Evolutionary conservation across 257 asterid genomes (phyloP).

Genomic region (Fraxinus quadrangulata): DNA sequence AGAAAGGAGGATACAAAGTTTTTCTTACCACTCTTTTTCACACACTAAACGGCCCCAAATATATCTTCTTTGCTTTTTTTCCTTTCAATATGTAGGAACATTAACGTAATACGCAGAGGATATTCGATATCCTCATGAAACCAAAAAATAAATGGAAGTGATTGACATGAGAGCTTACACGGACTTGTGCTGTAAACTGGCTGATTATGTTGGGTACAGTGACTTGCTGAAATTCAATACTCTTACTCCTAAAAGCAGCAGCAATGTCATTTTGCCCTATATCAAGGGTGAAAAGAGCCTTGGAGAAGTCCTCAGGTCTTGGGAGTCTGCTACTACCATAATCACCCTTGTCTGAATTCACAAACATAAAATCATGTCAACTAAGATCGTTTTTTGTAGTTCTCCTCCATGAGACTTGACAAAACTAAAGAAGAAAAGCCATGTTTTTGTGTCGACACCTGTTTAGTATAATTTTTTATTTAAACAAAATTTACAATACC

Average conservation of each 20-base stretch:
- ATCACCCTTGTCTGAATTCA: not conserved
- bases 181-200: conserved; percentile 43
- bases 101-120: no score
- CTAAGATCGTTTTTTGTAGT: not conserved
- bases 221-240: conserved; percentile 28
- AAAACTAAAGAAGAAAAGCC: not conserved
- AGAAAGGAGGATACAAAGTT: no score
- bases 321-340: conserved; percentile 29
- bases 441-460: not conserved
- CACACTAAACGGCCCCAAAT: no score
- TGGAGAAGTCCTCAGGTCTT: conserved; percentile 25
- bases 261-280: conserved; percentile 39
- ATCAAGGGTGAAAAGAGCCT: conserved; percentile 36
- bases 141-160: no score
- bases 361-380: not conserved
- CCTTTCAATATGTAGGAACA: no score
- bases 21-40: no score
- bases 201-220: conserved; percentile 37
- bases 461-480: no score
- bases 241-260: conserved; percentile 29
- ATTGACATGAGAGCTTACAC: conserved; percentile 36
- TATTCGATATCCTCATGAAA: no score
- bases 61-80: no score
- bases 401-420: not conserved
- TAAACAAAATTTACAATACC: no score